Base-by-base conservation (phyloP, 75 land plant genomes). In the Chamaecyparis obtusa region DNA sequence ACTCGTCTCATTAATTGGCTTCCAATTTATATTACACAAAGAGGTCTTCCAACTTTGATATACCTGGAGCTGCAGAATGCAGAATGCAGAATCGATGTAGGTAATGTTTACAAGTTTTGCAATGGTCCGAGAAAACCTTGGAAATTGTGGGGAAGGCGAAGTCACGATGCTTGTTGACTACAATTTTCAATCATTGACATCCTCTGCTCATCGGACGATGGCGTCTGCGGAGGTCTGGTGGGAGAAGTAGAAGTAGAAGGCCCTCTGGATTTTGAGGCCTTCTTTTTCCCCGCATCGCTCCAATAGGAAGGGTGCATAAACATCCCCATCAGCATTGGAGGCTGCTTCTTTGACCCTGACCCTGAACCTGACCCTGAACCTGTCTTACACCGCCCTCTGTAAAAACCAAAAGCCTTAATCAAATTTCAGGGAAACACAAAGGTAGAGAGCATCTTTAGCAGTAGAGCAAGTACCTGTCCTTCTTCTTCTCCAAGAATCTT, bases 401-500 rank as follows among this genome's bases (percentile, higher is more conserved):
- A 74, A 9, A 9, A 19, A 57, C 19, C 0, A 2, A 24, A 64
- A n/a, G n/a, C n/a, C n/a, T n/a, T n/a, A n/a, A n/a, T 41, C 1
- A 41, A 41, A 41, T 15, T 14, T 21, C 6, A 64, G 5, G 27
- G 19, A 72, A 72, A 5, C 41, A 39, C 2, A 39, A 2, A 39
- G 2, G 2, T 1, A 39, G 41, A 39, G 41, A 39, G n/a, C n/a
- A n/a, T n/a, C n/a, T n/a, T n/a, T n/a, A n/a, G n/a, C n/a, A n/a
- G n/a, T n/a, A n/a, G n/a, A 39, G 41, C 5, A 2, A 9, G 7
- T 92, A 93, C 94, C 94, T 89, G 85, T 93, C 94, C 60, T 93
- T 93, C 85, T 89, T 74, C 75, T 93, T 93, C 86, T 93, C 93
- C 37, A 93, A 51, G 72, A 89, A 93, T 32, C 94, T 85, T 57